Base-by-base conservation (phyloP, 805 yeast species). In the Clavispora carvajalis region DNA sequence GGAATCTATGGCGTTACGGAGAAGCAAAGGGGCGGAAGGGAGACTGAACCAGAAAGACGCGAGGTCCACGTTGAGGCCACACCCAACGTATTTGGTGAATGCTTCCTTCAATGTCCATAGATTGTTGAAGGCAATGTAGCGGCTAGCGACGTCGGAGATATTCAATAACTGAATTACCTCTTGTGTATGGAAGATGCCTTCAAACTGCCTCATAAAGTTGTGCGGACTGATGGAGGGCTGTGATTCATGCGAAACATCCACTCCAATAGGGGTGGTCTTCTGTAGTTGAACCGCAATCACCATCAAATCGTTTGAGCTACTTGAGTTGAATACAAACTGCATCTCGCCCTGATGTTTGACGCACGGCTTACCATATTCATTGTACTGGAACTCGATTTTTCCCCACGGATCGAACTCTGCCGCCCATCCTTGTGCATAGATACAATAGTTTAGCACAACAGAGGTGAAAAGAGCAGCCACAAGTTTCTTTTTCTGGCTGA, bases 21-120 rank as follows among this genome's bases (percentile, higher is more conserved):
- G n/a, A 19, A 17, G 16, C 18, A 35, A 15, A 7, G 39, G 16
- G 10, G n/a, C 25, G 7, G 7, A 7, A 19, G 35, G 25, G 18
- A 19, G 22, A 11, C 21, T n/a, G 24, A 50, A 48, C 33, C 22
- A 29, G 28, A 49, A 43, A 15, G 37, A 28, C n/a, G 44, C 18
- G 36, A 51, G 40, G 36, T 51, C 53, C 16, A 44, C 38, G 19
- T 51, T 51, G 30, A 51, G 30, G 13, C 95, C 95, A 13, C 70
- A 59, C 0, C 95, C 95, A 2, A 73, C 50, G 28, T 71, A 74
- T 52, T 86, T 86, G 6, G 85, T 73, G 52, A 77, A 83, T 16
- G 87, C 78, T 55, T 86, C 95, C 54, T 86, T 86, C 39, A 86
- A 57, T 0, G 95, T 84, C 95, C 95, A 86, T 25, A 73, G 68